Evolutionary conservation across 306 rosid species (phyloP), one percentile per base, ranked within the genome.

Genomic region (Lathyrus aphaca): DNA sequence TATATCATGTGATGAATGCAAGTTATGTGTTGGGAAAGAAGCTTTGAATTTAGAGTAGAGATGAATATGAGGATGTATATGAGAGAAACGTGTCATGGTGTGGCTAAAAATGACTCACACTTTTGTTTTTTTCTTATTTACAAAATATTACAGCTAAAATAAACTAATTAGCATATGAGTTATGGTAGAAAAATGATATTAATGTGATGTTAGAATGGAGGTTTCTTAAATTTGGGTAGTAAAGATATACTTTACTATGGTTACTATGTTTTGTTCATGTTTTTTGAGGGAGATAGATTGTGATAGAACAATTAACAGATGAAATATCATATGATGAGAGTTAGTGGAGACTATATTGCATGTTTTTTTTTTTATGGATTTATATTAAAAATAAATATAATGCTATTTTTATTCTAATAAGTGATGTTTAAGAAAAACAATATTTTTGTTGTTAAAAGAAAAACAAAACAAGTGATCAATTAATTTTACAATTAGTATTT

Each of bases 71-170:
- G 77, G 86, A 27, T 56, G 39, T 56, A 56, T 25, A 25, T 77
- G 72, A 43, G 53, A 38, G 72, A 76, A 81, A 82, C 89, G 85
- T 77, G 91, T 85, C 79, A 49, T 61, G 64, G 70, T 70, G 77
- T 74, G 83, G 57, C 75, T 72, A 61, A 77, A 90, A 84, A 77
- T 84, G 89, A 84, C 84, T 72, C 73, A 15, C 1, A 48, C 62
- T 66, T 74, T 61, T 72, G 58, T 83, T 72, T 74, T 74, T 74
- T 64, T 60, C 9, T 61, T 75, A 65, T 64, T 64, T 18, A 77
- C 60, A 55, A 71, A 77, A 55, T 53, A 64, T 68, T 78, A 40
- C 39, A 35, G 39, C 39, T 35, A 7, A 75, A 64, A 71, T 60
- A 14, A 29, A 55, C 13, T 43, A 13, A 43, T 40, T 21, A 51